phyloP scores from a whole-genome alignment of 306 rosid genomes.

The Quercus agrifolia region DNA sequence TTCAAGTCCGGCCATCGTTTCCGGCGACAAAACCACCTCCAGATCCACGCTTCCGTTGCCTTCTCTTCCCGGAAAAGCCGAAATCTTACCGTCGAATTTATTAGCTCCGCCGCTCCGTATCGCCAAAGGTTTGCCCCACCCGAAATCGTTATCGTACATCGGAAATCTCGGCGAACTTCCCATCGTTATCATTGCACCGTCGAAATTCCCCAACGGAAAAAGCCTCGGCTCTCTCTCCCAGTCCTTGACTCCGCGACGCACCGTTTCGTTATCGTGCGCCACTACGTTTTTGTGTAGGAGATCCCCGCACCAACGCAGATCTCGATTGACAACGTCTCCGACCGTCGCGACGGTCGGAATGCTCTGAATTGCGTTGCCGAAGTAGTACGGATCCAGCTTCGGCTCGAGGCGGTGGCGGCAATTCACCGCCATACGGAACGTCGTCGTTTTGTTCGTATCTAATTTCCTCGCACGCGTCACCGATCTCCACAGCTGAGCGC shows the following conservation, averaged over 20 bases:
- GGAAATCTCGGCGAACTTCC: slow-evolving; percentile 94
- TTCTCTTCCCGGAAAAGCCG: slow-evolving; percentile 71
- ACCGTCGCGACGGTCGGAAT: slow-evolving; percentile 64
- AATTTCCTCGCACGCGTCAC: slow-evolving; percentile 76
- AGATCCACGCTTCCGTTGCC: slow-evolving; percentile 83
- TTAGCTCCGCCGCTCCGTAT: slow-evolving; percentile 72
- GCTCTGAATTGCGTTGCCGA: slow-evolving; percentile 93
- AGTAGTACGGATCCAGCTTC: slow-evolving; percentile 61
- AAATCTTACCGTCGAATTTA: slow-evolving; percentile 89
- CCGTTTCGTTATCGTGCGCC: slow-evolving; percentile 53
- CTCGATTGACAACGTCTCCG: slow-evolving; percentile 46
- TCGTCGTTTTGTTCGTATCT: slow-evolving; percentile 46
- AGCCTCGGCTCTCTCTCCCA: slow-evolving; percentile 77
- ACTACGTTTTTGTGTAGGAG: slow-evolving; percentile 68
- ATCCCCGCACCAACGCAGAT: slow-evolving; percentile 56
- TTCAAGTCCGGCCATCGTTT: slow-evolving; percentile 64
- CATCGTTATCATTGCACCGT: slow-evolving; percentile 86
- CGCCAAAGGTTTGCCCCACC: slow-evolving; percentile 80
- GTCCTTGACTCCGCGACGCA: slow-evolving; percentile 59
- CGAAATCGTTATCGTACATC: slow-evolving; percentile 82
- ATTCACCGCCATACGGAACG: slow-evolving; percentile 92
- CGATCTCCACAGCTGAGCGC: slow-evolving; percentile 84
- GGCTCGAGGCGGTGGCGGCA: slow-evolving; percentile 79
- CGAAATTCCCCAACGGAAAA: slow-evolving; percentile 79
- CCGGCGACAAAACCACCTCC: slow-evolving; percentile 79